These are phyloP conservation scores for Colletotrichum sp. DNA, from an alignment of 2,329 filamentous ascomycete genomes.

Conservation along the genomic window DNA sequence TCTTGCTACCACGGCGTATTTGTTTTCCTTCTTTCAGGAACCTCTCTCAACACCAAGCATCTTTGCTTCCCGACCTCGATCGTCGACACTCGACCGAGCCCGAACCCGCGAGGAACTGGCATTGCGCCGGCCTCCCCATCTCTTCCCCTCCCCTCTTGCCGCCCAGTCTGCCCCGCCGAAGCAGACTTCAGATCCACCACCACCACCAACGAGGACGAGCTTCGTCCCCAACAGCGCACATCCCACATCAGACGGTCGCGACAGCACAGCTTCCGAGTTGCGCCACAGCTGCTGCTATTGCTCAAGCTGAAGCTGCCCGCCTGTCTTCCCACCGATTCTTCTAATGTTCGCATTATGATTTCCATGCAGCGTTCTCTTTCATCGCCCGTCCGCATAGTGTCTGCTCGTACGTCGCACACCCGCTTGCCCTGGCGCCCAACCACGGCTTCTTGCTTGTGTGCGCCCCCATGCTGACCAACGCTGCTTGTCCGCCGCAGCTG, in stretches of 20 bases:
- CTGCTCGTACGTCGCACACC: slow-evolving; percentile 60
- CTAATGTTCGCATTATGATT: slow-evolving; percentile 58
- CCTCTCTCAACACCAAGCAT: neutral
- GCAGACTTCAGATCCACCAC: neutral
- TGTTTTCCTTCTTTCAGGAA: neutral
- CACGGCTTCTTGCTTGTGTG: neutral
- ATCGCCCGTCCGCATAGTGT: slow-evolving; percentile 64
- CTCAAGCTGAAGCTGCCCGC: slow-evolving; percentile 36
- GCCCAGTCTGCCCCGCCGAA: slow-evolving; percentile 14
- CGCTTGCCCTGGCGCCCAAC: slow-evolving; percentile 4
- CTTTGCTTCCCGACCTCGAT: neutral
- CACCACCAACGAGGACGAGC: neutral
- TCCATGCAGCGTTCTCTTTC: slow-evolving; percentile 68
- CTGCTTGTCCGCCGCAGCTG: slow-evolving; percentile 42
- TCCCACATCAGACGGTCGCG: neutral
- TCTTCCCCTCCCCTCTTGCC: neutral
- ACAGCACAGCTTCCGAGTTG: slow-evolving; percentile 10
- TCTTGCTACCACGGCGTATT: neutral
- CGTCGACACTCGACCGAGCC: neutral
- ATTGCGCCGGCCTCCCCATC: slow-evolving; percentile 5
- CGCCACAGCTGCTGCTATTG: slow-evolving; percentile 28
- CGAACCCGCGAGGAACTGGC: neutral
- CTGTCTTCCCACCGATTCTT: slow-evolving; percentile 27
- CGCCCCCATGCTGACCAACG: slow-evolving; percentile 22
- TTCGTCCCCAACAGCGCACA: neutral